Evolutionary conservation across 2,329 filamentous ascomycete genomes (phyloP).

Genomic region (Verticillium albo-atrum): DNA sequence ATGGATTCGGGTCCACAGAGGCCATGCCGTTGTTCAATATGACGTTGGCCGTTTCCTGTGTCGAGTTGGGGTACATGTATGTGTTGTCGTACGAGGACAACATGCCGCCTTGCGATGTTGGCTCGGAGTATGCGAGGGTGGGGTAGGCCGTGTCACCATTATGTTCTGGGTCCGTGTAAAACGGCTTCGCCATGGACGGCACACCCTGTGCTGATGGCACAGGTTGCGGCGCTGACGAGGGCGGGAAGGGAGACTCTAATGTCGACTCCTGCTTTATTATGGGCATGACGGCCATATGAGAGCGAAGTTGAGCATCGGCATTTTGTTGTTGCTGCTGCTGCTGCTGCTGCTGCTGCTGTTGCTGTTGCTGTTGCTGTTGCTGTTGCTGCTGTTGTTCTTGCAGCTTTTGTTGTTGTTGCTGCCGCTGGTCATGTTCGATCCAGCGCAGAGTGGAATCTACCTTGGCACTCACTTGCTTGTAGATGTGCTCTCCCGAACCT

Average conservation of each 20-base stretch:
- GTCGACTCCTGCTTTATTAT: conserved; percentile 6
- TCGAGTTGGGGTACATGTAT: conserved; percentile 6
- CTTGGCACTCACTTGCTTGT: conserved; percentile 11
- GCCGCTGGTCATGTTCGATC: conserved; percentile 23
- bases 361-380: conserved; percentile 25
- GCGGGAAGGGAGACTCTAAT: conserved; percentile 1
- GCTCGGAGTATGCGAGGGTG: conserved; percentile 22
- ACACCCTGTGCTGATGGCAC: neutral
- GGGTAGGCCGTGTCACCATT: conserved; percentile 23
- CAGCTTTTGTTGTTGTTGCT: conserved; percentile 34
- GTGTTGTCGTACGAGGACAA: conserved; percentile 9
- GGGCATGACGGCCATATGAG: conserved; percentile 5
- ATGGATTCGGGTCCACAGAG: conserved; percentile 26
- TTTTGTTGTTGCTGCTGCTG: conserved; percentile 17
- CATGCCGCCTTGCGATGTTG: conserved; percentile 12
- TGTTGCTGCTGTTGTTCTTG: too few relatives aligned
- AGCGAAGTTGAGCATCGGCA: conserved; percentile 6
- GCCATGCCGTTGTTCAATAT: conserved; percentile 22
- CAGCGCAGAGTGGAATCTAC: neutral
- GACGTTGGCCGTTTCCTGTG: conserved; percentile 13
- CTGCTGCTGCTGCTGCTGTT: conserved; percentile 31
- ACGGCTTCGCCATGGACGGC: conserved; percentile 20
- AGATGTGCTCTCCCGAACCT: conserved; percentile 41
- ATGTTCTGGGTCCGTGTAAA: conserved; percentile 21
- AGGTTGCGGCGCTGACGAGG: conserved; percentile 4